Conservation (phyloP, 768 basidiomycete species). For the Mycena capillaripes region DNA sequence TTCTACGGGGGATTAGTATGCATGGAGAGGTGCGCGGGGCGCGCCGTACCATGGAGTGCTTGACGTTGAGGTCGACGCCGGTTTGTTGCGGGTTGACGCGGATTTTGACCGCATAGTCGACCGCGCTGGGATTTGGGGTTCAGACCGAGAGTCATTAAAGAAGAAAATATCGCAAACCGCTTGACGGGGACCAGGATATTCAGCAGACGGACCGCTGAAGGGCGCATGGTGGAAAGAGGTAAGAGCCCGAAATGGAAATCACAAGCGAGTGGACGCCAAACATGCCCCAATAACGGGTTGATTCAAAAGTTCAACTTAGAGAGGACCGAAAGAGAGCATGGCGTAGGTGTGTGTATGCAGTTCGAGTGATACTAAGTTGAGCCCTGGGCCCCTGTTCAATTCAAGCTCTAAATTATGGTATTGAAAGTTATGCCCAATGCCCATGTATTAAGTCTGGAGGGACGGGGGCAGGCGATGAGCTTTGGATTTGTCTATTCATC, state of each 20-base stretch:
- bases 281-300: neutral
- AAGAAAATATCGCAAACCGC: conserved; percentile 61
- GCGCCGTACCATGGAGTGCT: conserved; percentile 94
- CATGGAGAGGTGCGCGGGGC: neutral
- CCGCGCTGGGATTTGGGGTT: conserved; percentile 65
- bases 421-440: too few relatives aligned
- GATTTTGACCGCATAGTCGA: conserved; percentile 99
- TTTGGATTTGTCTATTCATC: too few relatives aligned
- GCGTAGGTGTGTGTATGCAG: too few relatives aligned
- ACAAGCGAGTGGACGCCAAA: neutral
- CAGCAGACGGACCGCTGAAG: conserved; percentile 77
- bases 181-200: conserved; percentile 97
- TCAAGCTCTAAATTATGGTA: too few relatives aligned
- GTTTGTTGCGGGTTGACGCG: conserved; percentile 96
- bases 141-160: neutral
- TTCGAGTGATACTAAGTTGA: too few relatives aligned
- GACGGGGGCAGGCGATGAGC: too few relatives aligned
- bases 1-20: conserved; percentile 66
- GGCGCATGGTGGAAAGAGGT: conserved; percentile 68
- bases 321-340: neutral
- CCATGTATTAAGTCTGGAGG: too few relatives aligned
- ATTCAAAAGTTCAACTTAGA: neutral
- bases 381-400: too few relatives aligned
- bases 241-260: neutral
- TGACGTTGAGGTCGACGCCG: conserved; percentile 96